phyloP scores from a whole-genome alignment of 768 basidiomycete species.

The Amanita polypyramis region DNA sequence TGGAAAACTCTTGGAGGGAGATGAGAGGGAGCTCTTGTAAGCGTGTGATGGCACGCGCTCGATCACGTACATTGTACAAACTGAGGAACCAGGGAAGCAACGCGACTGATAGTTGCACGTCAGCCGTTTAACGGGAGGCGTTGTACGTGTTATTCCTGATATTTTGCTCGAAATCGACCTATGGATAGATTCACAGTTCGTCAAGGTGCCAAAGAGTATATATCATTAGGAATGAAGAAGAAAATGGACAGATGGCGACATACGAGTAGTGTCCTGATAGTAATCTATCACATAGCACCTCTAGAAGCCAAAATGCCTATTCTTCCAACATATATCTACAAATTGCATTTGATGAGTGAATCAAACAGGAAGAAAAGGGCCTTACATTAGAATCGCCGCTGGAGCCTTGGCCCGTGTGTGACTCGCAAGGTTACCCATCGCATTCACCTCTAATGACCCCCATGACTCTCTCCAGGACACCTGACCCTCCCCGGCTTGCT shows the following conservation, averaged over 20 bases:
- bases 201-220: too few relatives aligned
- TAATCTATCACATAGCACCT: constrained; percentile 89
- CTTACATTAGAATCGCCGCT: constrained; percentile 88
- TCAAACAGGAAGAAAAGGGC: neutral
- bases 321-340: constrained; percentile 97
- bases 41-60: constrained; percentile 86
- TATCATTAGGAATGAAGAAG: too few relatives aligned
- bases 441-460: constrained; percentile 42
- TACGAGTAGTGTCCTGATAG: constrained; percentile 97
- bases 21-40: constrained; percentile 96
- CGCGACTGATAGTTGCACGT: constrained; percentile 95
- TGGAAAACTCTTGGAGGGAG: constrained; percentile 94
- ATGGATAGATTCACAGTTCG: too few relatives aligned
- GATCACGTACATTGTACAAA: constrained; percentile 75
- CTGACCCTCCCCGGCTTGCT: neutral
- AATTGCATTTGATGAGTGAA: neutral
- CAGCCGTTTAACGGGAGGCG: too few relatives aligned
- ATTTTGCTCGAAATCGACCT: too few relatives aligned
- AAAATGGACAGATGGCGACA: constrained; percentile 80
- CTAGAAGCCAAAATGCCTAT: constrained; percentile 94
- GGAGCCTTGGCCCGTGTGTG: too few relatives aligned
- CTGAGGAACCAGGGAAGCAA: constrained; percentile 98
- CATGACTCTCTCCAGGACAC: neutral
- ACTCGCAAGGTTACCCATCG: constrained; percentile 98
- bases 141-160: too few relatives aligned